Conservation (phyloP, 176 grass and related monocot genomes). For the Ampelocalamus luodianensis region DNA sequence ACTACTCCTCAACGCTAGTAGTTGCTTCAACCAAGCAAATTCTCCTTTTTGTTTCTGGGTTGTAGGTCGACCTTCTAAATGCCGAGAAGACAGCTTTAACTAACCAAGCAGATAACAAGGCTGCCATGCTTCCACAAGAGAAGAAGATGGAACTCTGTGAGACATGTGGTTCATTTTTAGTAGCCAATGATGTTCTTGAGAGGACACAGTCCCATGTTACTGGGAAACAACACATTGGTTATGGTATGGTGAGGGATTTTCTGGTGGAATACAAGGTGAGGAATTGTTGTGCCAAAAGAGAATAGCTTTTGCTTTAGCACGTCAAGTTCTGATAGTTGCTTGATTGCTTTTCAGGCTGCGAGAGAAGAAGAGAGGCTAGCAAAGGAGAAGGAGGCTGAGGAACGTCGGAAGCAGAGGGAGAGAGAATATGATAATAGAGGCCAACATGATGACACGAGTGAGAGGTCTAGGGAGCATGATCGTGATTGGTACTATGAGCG, state of each 20-base stretch:
- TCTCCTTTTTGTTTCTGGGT: conserved; percentile 15
- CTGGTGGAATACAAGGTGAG: conserved; percentile 74
- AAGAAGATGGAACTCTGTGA: conserved; percentile 98
- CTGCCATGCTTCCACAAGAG: conserved; percentile 71
- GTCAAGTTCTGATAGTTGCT: conserved; percentile 32
- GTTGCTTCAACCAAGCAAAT: no score
- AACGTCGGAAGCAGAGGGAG: conserved; percentile 60
- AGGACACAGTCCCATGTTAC: conserved; percentile 85
- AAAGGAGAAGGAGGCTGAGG: conserved; percentile 69
- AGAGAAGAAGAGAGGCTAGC: conserved; percentile 78
- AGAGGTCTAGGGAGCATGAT: conserved; percentile 55
- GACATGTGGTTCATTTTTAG: conserved; percentile 89
- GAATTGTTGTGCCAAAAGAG: conserved; percentile 8
- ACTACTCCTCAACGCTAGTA: not conserved
- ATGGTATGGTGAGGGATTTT: conserved; percentile 92
- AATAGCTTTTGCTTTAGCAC: conserved; percentile 20
- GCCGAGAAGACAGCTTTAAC: conserved; percentile 77
- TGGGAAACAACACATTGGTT: conserved; percentile 94
- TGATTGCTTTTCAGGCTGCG: conserved; percentile 49
- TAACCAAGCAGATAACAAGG: conserved; percentile 73
- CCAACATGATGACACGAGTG: not conserved
- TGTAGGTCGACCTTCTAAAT: conserved; percentile 79
- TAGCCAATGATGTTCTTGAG: conserved; percentile 87
- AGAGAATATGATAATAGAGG: conserved; percentile 55
- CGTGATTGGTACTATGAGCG: conserved; percentile 54